A percentile compares a stretch with the other conserved stretches of the same genome.
These are phyloP conservation scores for Mycena metata DNA, from an alignment of 768 basidiomycete genomes.

Conservation along the genomic window DNA sequence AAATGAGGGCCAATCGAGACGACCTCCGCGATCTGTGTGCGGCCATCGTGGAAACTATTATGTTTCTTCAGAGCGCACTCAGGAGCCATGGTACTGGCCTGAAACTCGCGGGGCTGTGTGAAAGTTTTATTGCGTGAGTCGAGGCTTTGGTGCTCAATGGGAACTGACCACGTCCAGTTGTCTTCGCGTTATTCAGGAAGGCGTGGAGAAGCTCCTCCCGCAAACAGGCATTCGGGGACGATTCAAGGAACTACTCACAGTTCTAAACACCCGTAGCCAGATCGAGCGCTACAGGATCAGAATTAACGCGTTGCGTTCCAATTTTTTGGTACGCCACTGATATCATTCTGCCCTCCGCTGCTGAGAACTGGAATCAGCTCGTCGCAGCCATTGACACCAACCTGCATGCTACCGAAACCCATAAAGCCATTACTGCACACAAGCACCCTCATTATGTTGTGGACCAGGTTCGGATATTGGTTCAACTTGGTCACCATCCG, in stretches of 20 bases:
- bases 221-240: background rate
- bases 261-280: background rate
- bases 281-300: background rate
- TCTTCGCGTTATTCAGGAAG: background rate
- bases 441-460: too few relatives aligned
- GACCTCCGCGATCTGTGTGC: too few relatives aligned
- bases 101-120: background rate
- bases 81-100: too few relatives aligned
- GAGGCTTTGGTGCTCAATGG: background rate
- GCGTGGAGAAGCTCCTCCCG: background rate
- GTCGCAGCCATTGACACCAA: constrained; percentile 8
- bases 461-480: too few relatives aligned
- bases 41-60: too few relatives aligned
- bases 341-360: background rate
- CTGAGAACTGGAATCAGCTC: background rate
- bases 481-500: background rate
- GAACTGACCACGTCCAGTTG: background rate
- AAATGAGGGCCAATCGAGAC: too few relatives aligned
- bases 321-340: constrained; percentile 9
- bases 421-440: background rate
- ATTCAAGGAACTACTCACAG: background rate
- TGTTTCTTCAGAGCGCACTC: too few relatives aligned
- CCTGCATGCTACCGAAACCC: background rate
- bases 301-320: constrained; percentile 1
- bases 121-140: background rate